Evolutionary conservation across 345 rosid species (phyloP).

Genomic region (Salix brachista): DNA sequence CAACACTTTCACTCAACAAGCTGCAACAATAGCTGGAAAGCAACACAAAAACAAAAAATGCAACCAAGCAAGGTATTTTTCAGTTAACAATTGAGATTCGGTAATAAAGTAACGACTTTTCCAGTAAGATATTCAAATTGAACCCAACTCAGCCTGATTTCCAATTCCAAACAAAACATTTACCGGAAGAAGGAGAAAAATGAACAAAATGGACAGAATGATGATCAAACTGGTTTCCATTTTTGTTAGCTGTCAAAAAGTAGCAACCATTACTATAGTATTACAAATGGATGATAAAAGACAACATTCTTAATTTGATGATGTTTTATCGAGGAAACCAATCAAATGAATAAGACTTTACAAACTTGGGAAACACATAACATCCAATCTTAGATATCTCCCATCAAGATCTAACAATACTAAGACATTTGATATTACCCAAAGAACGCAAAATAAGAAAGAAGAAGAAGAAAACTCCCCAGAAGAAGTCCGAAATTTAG

Average conservation of each 20-base stretch:
- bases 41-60: neutral
- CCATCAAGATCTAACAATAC: constrained; percentile 30
- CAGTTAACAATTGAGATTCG: neutral
- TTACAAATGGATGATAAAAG: constrained; percentile 6
- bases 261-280: constrained; percentile 4
- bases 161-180: neutral
- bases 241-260: neutral
- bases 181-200: neutral
- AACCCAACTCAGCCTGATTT: neutral
- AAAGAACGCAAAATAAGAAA: neutral
- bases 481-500: constrained; percentile 3
- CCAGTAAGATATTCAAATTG: neutral
- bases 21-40: neutral
- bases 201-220: neutral
- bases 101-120: neutral
- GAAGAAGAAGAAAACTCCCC: neutral
- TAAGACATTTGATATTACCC: constrained; percentile 1
- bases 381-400: constrained; percentile 3
- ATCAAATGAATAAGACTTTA: constrained; percentile 14
- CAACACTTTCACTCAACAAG: neutral
- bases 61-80: neutral
- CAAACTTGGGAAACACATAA: constrained; percentile 10
- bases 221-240: constrained; percentile 11
- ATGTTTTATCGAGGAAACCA: constrained; percentile 14
- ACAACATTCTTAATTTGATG: constrained; percentile 19